Conservation (phyloP, 2,329 filamentous ascomycete species). For the Colletotrichum filicis region DNA sequence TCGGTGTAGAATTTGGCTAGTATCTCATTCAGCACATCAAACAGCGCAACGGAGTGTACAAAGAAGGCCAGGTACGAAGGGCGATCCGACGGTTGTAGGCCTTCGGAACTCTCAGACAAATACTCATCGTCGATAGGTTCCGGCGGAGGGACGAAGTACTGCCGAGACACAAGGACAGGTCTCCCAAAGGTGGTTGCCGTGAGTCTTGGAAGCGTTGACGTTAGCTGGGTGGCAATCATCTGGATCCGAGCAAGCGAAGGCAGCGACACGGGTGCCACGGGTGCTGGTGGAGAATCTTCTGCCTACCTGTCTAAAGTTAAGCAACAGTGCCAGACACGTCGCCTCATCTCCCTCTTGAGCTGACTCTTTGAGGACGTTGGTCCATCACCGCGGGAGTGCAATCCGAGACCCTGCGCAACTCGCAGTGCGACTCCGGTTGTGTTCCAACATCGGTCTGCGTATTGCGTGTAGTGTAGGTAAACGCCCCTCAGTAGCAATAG, state of each 20-base stretch:
- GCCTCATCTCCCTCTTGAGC: conserved; percentile 41
- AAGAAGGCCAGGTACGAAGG: conserved; percentile 40
- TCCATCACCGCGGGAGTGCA: conserved; percentile 37
- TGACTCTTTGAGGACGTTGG: conserved; percentile 30
- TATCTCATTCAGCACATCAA: conserved; percentile 28
- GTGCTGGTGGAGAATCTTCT: neutral
- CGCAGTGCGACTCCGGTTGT: conserved; percentile 43
- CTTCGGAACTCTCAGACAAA: conserved; percentile 37
- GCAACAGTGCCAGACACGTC: conserved; percentile 45
- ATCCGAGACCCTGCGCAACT: conserved; percentile 42
- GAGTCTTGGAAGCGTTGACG: conserved; percentile 30
- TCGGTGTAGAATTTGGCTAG: conserved; percentile 11
- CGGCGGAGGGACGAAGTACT: conserved; percentile 35
- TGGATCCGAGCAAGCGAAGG: neutral
- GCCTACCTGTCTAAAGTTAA: conserved; percentile 42
- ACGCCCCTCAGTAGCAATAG: conserved; percentile 41
- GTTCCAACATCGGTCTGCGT: conserved; percentile 45
- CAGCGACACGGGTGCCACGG: neutral
- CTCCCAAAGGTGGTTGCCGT: conserved; percentile 43
- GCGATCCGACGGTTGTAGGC: conserved; percentile 35
- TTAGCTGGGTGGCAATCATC: neutral
- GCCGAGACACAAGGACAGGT: conserved; percentile 37
- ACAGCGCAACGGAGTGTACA: conserved; percentile 35
- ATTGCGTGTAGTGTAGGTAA: conserved; percentile 43
- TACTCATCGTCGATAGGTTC: conserved; percentile 44